phyloP scores from a whole-genome alignment of 2,329 filamentous ascomycete species.

The Bimuria novae-zelandiae region DNA sequence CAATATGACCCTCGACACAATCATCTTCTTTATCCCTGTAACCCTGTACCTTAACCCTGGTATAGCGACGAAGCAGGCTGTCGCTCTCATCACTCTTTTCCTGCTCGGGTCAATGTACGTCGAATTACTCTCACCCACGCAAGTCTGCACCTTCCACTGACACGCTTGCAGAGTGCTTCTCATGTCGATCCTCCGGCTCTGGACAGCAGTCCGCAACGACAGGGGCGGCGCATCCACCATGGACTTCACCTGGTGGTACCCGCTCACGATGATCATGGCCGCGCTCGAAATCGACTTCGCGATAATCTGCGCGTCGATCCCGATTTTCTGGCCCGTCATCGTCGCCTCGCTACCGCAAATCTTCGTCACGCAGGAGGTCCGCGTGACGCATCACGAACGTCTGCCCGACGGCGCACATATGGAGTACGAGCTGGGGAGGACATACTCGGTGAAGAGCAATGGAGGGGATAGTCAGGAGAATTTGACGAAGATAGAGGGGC shows the following conservation, averaged over 20 bases:
- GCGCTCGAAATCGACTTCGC: constrained; percentile 41
- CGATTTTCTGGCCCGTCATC: constrained; percentile 44
- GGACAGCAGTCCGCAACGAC: constrained; percentile 30
- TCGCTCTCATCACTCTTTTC: constrained; percentile 36
- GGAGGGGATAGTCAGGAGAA: constrained; percentile 23
- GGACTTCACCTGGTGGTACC: constrained; percentile 40
- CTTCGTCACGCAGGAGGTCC: constrained; percentile 41
- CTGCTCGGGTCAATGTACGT: constrained; percentile 32
- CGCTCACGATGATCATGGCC: constrained; percentile 31
- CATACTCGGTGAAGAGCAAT: constrained; percentile 27
- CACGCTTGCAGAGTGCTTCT: constrained; percentile 26
- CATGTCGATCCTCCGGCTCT: constrained; percentile 36
- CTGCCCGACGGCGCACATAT: constrained; percentile 11
- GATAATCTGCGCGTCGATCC: constrained; percentile 41
- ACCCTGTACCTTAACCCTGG: constrained; percentile 29
- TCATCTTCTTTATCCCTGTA: constrained; percentile 35
- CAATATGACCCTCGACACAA: constrained; percentile 39
- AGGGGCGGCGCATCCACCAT: constrained; percentile 14
- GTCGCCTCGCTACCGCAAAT: constrained; percentile 35
- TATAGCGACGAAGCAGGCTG: constrained; percentile 26
- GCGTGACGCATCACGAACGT: constrained; percentile 31
- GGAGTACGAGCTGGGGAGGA: constrained; percentile 28
- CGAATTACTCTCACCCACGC: neutral
- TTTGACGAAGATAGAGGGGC: constrained; percentile 14
- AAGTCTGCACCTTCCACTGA: constrained; percentile 8